phyloP scores from a whole-genome alignment of 176 grass and related monocot genomes.

The Bothriochloa decipiens region DNA sequence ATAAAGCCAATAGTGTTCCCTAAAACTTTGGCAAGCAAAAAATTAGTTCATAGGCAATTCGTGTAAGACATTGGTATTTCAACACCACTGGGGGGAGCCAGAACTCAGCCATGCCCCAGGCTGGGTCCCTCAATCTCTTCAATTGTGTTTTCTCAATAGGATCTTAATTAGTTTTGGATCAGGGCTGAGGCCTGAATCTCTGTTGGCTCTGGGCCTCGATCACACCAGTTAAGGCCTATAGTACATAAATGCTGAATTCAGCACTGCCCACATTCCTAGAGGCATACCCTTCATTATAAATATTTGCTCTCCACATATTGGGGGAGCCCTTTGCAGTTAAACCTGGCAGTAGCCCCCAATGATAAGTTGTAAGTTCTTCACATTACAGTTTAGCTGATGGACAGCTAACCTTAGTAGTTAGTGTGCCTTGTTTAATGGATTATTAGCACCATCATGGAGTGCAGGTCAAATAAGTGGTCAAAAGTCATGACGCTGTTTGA shows the following conservation, averaged over 20 bases:
- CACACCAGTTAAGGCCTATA: background rate
- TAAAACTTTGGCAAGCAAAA: background rate
- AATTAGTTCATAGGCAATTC: background rate
- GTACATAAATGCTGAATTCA: background rate
- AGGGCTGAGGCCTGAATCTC: background rate
- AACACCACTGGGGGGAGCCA: background rate
- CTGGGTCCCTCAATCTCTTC: background rate
- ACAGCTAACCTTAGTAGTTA: background rate
- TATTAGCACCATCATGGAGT: background rate
- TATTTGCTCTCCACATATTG: background rate
- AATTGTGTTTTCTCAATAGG: background rate
- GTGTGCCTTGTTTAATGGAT: background rate
- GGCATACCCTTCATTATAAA: background rate
- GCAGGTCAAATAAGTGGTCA: background rate
- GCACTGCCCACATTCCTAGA: background rate
- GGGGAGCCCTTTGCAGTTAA: background rate
- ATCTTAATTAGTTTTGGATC: background rate
- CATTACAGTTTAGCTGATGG: background rate
- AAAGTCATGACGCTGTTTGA: background rate
- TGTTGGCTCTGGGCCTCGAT: background rate
- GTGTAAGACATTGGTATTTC: background rate
- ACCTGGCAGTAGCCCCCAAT: background rate
- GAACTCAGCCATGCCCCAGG: conserved; percentile 3
- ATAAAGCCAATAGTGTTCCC: background rate
- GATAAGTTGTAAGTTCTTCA: background rate